Conservation (phyloP, 164 flowering plant species). For the Pachysandra terminalis region DNA sequence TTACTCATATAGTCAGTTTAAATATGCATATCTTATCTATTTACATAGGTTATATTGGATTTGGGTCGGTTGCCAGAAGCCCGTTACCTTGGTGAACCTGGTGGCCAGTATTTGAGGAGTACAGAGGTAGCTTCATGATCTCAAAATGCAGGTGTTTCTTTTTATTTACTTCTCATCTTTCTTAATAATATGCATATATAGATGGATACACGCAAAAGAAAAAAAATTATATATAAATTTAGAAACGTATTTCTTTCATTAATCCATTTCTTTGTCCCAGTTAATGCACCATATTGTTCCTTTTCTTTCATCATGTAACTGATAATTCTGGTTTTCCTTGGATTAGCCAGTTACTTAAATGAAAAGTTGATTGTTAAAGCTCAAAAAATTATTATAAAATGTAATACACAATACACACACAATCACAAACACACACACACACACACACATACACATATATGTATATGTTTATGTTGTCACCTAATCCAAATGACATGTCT, state of each 20-base stretch:
- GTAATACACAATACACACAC: too few relatives aligned
- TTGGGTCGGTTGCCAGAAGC: constrained; percentile 67
- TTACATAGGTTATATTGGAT: constrained; percentile 56
- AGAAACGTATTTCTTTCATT: too few relatives aligned
- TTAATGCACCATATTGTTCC: neutral
- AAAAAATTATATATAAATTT: too few relatives aligned
- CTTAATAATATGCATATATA: too few relatives aligned
- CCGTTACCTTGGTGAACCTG: constrained; percentile 53
- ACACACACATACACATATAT: too few relatives aligned
- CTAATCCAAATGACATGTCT: constrained; percentile 6
- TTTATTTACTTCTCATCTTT: neutral
- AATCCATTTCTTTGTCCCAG: neutral
- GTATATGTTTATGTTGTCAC: too few relatives aligned
- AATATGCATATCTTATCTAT: too few relatives aligned
- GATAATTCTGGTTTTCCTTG: neutral
- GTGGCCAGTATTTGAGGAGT: constrained; percentile 46
- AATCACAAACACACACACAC: too few relatives aligned
- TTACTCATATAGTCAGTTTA: neutral
- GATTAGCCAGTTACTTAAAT: neutral
- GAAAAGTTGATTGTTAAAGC: too few relatives aligned
- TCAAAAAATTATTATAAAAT: too few relatives aligned
- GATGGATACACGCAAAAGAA: too few relatives aligned
- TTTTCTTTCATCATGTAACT: neutral
- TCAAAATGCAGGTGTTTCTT: neutral
- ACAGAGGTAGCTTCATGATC: constrained; percentile 37